A percentile compares a stretch with the other conserved stretches of the same genome.
These are phyloP conservation scores for Tricholoma terreum DNA, from an alignment of 768 basidiomycete species.

Conservation along the genomic window DNA sequence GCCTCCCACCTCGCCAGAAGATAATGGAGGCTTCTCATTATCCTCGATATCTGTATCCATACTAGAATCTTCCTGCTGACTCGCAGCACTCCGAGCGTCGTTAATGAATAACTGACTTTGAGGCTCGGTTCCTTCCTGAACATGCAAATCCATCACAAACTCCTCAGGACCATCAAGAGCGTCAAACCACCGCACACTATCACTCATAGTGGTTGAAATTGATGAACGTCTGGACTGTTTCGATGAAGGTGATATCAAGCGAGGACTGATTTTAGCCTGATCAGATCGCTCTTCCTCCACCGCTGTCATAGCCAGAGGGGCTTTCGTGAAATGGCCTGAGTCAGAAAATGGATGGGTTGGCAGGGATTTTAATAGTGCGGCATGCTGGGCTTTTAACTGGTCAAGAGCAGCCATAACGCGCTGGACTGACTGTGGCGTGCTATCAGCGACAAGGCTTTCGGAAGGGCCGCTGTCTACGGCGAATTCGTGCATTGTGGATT, in stretches of 20 bases:
- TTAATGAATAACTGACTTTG: constrained; percentile 38
- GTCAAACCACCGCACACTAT: constrained; percentile 69
- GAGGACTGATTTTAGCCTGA: constrained; percentile 14
- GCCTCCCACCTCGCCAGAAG: neutral
- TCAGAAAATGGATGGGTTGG: constrained; percentile 29
- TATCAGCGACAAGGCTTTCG: constrained; percentile 10
- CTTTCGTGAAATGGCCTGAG: constrained; percentile 18
- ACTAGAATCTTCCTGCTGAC: constrained; percentile 44
- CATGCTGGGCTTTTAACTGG: constrained; percentile 59
- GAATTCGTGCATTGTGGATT: constrained; percentile 20
- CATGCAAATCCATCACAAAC: constrained; percentile 54
- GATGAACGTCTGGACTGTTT: constrained; percentile 43
- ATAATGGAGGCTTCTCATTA: constrained; percentile 10
- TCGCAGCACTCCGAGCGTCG: constrained; percentile 38
- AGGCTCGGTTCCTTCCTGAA: constrained; percentile 37
- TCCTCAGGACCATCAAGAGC: constrained; percentile 72
- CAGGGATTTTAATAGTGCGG: constrained; percentile 44
- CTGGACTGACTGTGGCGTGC: constrained; percentile 29
- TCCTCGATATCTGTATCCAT: constrained; percentile 54
- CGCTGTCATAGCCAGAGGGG: constrained; percentile 43
- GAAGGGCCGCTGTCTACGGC: constrained; percentile 2
- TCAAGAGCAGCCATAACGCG: constrained; percentile 48
- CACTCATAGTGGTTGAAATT: constrained; percentile 46
- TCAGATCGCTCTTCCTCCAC: constrained; percentile 44
- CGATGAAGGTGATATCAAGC: constrained; percentile 25